phyloP scores from a whole-genome alignment of 805 yeast genomes.

The Isabelozyma rhagii region DNA sequence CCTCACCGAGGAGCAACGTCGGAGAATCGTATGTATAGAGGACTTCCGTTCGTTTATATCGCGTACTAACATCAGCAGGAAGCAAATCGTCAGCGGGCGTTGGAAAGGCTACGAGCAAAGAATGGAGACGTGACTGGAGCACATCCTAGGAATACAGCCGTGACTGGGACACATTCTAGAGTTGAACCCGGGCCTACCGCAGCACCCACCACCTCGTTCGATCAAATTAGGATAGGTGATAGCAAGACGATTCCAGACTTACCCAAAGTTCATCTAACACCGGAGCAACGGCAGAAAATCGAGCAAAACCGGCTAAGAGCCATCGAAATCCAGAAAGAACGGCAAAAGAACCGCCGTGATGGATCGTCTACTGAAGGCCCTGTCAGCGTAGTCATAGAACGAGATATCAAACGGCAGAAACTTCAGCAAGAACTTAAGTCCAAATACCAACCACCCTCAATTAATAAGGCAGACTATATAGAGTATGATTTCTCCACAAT shows the following conservation, averaged over 20 bases:
- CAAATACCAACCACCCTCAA: constrained; percentile 27
- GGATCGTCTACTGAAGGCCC: neutral
- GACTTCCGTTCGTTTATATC: neutral
- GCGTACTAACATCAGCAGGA: constrained; percentile 37
- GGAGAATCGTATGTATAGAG: constrained; percentile 31
- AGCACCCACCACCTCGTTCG: constrained; percentile 1
- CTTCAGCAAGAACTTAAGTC: constrained; percentile 35
- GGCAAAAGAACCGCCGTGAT: constrained; percentile 34
- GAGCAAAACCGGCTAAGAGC: constrained; percentile 56
- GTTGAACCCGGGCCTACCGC: constrained; percentile 3
- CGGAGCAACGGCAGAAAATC: constrained; percentile 48
- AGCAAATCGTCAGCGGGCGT: constrained; percentile 59
- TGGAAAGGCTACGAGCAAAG: constrained; percentile 53
- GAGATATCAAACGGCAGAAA: constrained; percentile 3
- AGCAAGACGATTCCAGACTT: constrained; percentile 9
- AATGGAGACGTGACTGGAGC: constrained; percentile 2
- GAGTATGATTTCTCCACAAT: constrained; percentile 89
- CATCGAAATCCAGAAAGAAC: constrained; percentile 36
- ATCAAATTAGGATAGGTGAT: neutral
- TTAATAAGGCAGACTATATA: constrained; percentile 64
- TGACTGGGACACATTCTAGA: neutral
- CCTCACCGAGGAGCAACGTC: constrained; percentile 32
- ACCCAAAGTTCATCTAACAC: constrained; percentile 35
- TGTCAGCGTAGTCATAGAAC: neutral
- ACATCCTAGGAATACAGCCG: too few relatives aligned